Evolutionary conservation across 257 asterid species (phyloP).

Genomic region (Solanum ossicruentum): DNA sequence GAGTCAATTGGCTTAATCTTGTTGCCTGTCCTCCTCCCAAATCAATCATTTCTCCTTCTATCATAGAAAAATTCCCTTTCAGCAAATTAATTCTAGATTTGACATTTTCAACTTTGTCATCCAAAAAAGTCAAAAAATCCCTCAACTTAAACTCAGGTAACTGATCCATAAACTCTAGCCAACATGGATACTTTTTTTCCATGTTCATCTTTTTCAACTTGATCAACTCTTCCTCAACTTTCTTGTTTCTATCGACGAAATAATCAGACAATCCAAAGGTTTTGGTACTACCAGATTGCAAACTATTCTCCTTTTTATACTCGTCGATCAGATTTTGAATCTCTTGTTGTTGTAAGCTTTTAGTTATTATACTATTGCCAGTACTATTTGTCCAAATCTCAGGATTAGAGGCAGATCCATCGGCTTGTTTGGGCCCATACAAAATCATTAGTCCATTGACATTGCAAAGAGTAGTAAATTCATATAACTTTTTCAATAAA

Average conservation of each 20-base stretch:
- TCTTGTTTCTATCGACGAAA: conserved; percentile 26
- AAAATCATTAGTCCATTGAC: conserved; percentile 57
- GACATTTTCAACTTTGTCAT: background rate
- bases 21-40: background rate
- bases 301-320: conserved; percentile 25
- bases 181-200: conserved; percentile 37
- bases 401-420: conserved; percentile 5
- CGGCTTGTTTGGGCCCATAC: conserved; percentile 29
- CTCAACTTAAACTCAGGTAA: conserved; percentile 22
- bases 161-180: conserved; percentile 4
- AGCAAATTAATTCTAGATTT: background rate
- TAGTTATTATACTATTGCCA: background rate
- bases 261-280: conserved; percentile 32
- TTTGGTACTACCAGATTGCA: conserved; percentile 19
- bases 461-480: conserved; percentile 64
- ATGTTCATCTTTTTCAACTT: conserved; percentile 21
- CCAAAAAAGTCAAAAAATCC: conserved; percentile 12
- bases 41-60: background rate
- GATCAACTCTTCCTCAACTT: conserved; percentile 31
- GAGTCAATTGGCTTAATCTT: background rate
- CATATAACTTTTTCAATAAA: conserved; percentile 35
- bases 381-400: conserved; percentile 43
- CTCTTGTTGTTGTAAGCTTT: background rate
- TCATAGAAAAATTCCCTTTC: background rate
- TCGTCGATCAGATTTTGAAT: conserved; percentile 21